A percentile compares a stretch with the other conserved stretches of the same genome.
Conservation (phyloP, 352 stramenopile species). For the Hyaloperonospora brassicae region DNA sequence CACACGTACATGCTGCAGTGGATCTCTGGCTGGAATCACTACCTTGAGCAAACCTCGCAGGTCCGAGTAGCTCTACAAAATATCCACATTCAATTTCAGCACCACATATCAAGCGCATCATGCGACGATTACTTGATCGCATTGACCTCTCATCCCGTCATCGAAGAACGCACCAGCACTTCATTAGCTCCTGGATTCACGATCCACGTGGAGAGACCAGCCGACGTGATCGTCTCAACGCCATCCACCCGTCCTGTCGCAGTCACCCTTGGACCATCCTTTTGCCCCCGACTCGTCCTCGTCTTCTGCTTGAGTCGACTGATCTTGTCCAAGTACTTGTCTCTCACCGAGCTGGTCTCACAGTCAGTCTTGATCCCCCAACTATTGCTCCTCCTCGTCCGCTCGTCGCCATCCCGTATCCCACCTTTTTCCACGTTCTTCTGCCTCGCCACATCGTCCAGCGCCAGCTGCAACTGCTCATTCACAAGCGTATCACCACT, state of each 20-base stretch:
- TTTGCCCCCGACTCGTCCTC: slow-evolving; percentile 10
- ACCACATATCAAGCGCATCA: too few species aligned
- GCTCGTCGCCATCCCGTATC: slow-evolving; percentile 19
- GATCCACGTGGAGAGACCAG: slow-evolving; percentile 59
- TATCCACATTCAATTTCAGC: not conserved
- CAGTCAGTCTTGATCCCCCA: slow-evolving; percentile 10
- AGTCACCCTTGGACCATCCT: slow-evolving; percentile 4
- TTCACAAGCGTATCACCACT: slow-evolving; percentile 53
- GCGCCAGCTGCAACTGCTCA: slow-evolving; percentile 42
- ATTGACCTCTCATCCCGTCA: not conserved
- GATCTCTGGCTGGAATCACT: slow-evolving; percentile 41
- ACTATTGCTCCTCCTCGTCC: slow-evolving; percentile 11
- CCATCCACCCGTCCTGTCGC: slow-evolving; percentile 22
- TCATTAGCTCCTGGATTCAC: slow-evolving; percentile 68
- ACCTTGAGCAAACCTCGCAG: slow-evolving; percentile 54
- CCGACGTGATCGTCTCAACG: slow-evolving; percentile 27
- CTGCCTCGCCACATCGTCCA: slow-evolving; percentile 18
- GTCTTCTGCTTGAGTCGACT: slow-evolving; percentile 57
- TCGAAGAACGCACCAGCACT: slow-evolving; percentile 37
- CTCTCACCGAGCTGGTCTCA: slow-evolving; percentile 27
- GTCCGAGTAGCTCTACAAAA: slow-evolving; percentile 45
- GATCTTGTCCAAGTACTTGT: slow-evolving; percentile 75
- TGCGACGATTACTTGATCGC: too few species aligned
- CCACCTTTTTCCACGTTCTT: slow-evolving; percentile 24
- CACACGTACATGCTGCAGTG: slow-evolving; percentile 41